A percentile compares a stretch with the other conserved stretches of the same genome.
Conservation (phyloP, 768 basidiomycete genomes). For the Hemileccinum rubropunctum region DNA sequence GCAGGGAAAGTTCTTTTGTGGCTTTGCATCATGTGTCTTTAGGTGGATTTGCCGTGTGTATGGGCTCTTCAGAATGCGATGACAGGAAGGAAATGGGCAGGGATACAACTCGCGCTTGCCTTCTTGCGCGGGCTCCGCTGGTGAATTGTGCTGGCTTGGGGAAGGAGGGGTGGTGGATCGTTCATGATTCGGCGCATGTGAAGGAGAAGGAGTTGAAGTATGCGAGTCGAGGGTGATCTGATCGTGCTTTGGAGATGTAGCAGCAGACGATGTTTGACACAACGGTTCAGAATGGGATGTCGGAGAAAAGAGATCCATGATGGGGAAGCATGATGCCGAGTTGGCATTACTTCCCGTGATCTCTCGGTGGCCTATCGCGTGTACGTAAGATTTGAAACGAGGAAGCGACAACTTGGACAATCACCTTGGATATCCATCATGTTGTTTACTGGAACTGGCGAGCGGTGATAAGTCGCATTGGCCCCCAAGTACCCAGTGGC, state of each 20-base stretch:
- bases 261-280: neutral
- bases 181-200: neutral
- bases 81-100: neutral
- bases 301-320: neutral
- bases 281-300: neutral
- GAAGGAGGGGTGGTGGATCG: neutral
- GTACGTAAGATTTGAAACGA: neutral
- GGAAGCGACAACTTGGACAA: neutral
- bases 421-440: neutral
- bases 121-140: neutral
- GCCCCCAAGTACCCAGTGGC: neutral
- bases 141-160: neutral
- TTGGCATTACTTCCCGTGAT: neutral
- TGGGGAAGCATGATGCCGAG: neutral
- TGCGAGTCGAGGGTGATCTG: neutral
- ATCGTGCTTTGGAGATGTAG: neutral
- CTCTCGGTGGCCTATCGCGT: neutral
- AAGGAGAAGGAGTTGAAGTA: neutral
- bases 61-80: neutral
- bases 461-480: neutral
- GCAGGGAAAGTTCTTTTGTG: neutral
- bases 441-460: neutral
- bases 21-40: neutral
- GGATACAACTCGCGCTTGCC: neutral
- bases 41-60: slow-evolving; percentile 1